Percentiles rank a stretch among this genome's conserved stretches.
These are phyloP conservation scores for Citrullus amarus DNA, from an alignment of 306 rosid genomes.

Conservation along the genomic window DNA sequence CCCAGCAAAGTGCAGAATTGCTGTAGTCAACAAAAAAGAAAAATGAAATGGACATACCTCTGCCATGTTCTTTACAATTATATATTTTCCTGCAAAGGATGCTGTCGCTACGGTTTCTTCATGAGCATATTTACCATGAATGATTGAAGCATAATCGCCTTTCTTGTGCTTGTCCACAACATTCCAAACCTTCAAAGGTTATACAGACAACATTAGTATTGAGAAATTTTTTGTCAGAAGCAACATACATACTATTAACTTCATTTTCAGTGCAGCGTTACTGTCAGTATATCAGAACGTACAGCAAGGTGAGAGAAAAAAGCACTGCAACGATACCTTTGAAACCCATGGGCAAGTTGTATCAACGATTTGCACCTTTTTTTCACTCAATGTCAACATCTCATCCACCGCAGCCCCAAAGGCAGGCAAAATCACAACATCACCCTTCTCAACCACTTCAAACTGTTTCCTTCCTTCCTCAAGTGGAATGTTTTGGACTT, in stretches of 20 bases:
- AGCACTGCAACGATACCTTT: constrained; percentile 34
- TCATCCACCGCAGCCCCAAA: constrained; percentile 97
- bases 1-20: neutral
- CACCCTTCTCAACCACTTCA: constrained; percentile 65
- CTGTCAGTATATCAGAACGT: neutral
- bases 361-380: constrained; percentile 81
- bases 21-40: neutral
- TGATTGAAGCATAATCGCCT: constrained; percentile 79
- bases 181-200: constrained; percentile 74
- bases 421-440: constrained; percentile 95
- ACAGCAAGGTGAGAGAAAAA: neutral
- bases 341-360: constrained; percentile 99
- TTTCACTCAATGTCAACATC: constrained; percentile 71
- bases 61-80: constrained; percentile 74
- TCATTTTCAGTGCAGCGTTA: neutral
- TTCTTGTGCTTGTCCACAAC: constrained; percentile 86
- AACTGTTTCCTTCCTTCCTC: constrained; percentile 61
- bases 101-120: constrained; percentile 97
- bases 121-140: constrained; percentile 86
- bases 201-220: constrained; percentile 17
- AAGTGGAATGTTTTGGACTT: constrained; percentile 56
- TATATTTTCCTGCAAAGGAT: constrained; percentile 83
- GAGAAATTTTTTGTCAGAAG: neutral
- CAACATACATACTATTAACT: neutral
- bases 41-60: constrained; percentile 40